Evolutionary conservation across 176 grass and related monocot species (phyloP), one percentile per base, ranked within the genome.

Genomic region (Pharus latifolius): DNA sequence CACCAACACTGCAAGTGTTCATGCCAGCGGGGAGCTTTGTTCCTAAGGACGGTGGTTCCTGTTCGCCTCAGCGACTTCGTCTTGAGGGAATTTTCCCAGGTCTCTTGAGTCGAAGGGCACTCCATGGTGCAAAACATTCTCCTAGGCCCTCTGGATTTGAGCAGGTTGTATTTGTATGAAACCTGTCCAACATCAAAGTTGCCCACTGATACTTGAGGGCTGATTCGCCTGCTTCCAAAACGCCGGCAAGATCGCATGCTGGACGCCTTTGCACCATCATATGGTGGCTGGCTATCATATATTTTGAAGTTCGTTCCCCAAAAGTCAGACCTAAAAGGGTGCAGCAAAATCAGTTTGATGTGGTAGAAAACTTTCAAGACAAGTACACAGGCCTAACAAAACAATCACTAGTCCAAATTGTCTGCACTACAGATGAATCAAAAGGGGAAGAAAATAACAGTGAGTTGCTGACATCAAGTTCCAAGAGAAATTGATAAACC

Each of bases 1-100:
- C 81, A 88, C 88, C 88, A 92, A 73, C 77, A 88, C 41, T 92
- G 77, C 64, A 84, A 46, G 54, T 88, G 77, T 34, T 92, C 80
- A 5, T 92, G 81, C 80, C 88, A 92, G 7, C 63, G 58, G 33
- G 88, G 88, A 28, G 77, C 77, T 64, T 88, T 92, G 56, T 84
- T 92, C 51, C 23, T 81, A 15, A 88, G 63, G 6, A 82, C 30
- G 30, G 44, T 67, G 6, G 40, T 57, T 24, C 77, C 49, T 0
- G 17, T 14, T 9, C 16, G n/a, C 48, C 17, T 55, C 2, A 70
- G 29, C 11, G 56, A 61, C 66, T 78, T 88, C 10, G 34, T 32
- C 65, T 82, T 75, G 1, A 61, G 20, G 17, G 63, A 66, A 17
- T 88, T 71, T 6, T 77, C 57, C 54, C 49, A 49, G 57, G 26